Percentiles rank a stretch among this genome's conserved stretches.
Conservation (phyloP, 1,139 yeast species). For the Pichia terricola region DNA sequence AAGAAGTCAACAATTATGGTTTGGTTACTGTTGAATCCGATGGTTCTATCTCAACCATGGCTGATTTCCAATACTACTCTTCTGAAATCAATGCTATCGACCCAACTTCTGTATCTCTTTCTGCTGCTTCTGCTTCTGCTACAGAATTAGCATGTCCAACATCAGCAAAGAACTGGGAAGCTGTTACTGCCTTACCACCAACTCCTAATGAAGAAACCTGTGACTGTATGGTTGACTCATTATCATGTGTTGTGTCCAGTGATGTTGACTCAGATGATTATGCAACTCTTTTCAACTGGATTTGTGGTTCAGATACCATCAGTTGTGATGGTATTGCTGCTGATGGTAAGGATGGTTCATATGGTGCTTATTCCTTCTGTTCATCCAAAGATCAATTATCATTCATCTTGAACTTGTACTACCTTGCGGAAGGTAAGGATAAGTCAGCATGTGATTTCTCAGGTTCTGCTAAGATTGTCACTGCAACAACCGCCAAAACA, state of each 20-base stretch:
- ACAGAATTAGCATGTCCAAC: conserved; percentile 44
- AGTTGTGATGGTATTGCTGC: conserved; percentile 38
- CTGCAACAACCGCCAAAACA: conserved; percentile 27
- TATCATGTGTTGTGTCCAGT: conserved; percentile 44
- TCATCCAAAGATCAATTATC: conserved; percentile 51
- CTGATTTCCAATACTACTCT: conserved; percentile 50
- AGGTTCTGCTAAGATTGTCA: conserved; percentile 47
- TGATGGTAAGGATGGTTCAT: conserved; percentile 52
- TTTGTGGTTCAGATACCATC: conserved; percentile 27
- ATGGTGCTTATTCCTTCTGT: conserved; percentile 64
- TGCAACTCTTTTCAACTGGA: conserved; percentile 41
- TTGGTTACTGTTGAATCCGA: conserved; percentile 37
- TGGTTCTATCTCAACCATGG: conserved; percentile 44
- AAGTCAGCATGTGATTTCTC: conserved; percentile 54
- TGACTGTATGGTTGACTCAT: conserved; percentile 45
- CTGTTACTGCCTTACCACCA: conserved; percentile 59
- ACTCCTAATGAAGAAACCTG: conserved; percentile 60
- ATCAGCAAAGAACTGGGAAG: conserved; percentile 44
- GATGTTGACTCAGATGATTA: conserved; percentile 43
- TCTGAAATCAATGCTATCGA: conserved; percentile 43
- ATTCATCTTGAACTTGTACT: conserved; percentile 58
- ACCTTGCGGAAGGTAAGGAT: conserved; percentile 36
- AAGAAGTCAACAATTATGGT: conserved; percentile 68
- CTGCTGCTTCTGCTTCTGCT: conserved; percentile 35
- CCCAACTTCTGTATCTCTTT: conserved; percentile 46